Conservation (phyloP, 1,284 basidiomycete species). For the Testicularia cyperi region DNA sequence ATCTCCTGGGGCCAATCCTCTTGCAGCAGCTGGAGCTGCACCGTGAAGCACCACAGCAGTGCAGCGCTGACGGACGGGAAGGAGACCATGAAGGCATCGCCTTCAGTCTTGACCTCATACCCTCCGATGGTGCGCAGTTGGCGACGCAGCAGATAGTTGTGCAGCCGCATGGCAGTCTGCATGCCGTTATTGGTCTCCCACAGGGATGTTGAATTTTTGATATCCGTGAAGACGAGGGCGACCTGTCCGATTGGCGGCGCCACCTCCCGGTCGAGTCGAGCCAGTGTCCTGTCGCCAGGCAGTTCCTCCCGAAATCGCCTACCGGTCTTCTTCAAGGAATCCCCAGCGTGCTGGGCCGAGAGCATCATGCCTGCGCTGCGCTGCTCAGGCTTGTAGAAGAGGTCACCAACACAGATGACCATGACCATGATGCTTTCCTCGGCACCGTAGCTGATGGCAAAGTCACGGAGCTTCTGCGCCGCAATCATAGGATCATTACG, state of each 20-base stretch:
- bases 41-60: slow-evolving; percentile 85
- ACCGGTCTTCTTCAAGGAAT: slow-evolving; percentile 48
- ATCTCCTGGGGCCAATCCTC: slow-evolving; percentile 93
- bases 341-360: slow-evolving; percentile 17
- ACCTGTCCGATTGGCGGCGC: slow-evolving; percentile 84
- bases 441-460: slow-evolving; percentile 94
- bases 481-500: slow-evolving; percentile 88
- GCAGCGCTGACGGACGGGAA: slow-evolving; percentile 87
- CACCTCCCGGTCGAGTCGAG: slow-evolving; percentile 76
- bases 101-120: slow-evolving; percentile 99
- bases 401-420: slow-evolving; percentile 82
- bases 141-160: slow-evolving; percentile 83
- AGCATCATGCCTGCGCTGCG: slow-evolving; percentile 16
- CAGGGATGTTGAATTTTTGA: slow-evolving; percentile 91
- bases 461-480: slow-evolving; percentile 92
- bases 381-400: slow-evolving; percentile 67
- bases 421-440: slow-evolving; percentile 96
- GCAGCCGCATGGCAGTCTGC: slow-evolving; percentile 88
- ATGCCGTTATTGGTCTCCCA: slow-evolving; percentile 98
- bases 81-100: slow-evolving; percentile 97
- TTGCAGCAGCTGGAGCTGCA: slow-evolving; percentile 82
- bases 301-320: slow-evolving; percentile 44
- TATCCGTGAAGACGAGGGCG: slow-evolving; percentile 96
- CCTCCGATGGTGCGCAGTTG: slow-evolving; percentile 88
- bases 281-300: slow-evolving; percentile 61